Conservation (phyloP, 169 alveolate genomes). For the Plasmodium reichenowi region DNA sequence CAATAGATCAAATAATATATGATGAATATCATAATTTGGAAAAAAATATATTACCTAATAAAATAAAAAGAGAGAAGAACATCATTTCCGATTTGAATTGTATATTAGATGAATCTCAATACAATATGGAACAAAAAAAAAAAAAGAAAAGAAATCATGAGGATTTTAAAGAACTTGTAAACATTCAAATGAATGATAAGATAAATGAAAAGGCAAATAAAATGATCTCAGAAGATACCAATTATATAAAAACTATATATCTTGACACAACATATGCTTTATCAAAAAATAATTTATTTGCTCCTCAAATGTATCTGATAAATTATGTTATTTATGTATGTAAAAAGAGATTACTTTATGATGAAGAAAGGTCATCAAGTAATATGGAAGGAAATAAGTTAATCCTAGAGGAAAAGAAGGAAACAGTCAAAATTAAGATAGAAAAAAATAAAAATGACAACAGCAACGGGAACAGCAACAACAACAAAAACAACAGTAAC, state of each 20-base stretch:
- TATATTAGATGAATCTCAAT: no score
- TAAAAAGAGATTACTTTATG: slow-evolving; percentile 18
- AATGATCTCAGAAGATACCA: slow-evolving; percentile 26
- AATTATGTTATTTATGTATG: slow-evolving; percentile 70
- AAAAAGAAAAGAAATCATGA: slow-evolving; percentile 6
- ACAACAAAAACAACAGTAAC: no score
- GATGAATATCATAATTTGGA: no score
- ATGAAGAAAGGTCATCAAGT: background rate
- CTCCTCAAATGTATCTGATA: slow-evolving; percentile 64
- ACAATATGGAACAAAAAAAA: background rate
- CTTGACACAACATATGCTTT: slow-evolving; percentile 75
- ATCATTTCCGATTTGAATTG: no score
- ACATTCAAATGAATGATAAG: background rate
- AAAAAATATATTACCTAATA: no score
- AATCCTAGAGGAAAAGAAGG: background rate
- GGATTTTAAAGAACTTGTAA: no score
- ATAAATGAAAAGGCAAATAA: background rate
- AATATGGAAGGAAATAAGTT: background rate
- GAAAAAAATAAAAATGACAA: background rate
- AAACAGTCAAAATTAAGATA: background rate
- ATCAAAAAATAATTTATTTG: slow-evolving; percentile 64
- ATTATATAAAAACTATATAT: slow-evolving; percentile 68
- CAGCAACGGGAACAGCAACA: background rate
- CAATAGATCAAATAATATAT: no score
- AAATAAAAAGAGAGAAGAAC: no score